A percentile compares a stretch with the other conserved stretches of the same genome.
These are phyloP conservation scores for Tulasnella sp. DNA, from an alignment of 768 basidiomycete species.

Conservation along the genomic window DNA sequence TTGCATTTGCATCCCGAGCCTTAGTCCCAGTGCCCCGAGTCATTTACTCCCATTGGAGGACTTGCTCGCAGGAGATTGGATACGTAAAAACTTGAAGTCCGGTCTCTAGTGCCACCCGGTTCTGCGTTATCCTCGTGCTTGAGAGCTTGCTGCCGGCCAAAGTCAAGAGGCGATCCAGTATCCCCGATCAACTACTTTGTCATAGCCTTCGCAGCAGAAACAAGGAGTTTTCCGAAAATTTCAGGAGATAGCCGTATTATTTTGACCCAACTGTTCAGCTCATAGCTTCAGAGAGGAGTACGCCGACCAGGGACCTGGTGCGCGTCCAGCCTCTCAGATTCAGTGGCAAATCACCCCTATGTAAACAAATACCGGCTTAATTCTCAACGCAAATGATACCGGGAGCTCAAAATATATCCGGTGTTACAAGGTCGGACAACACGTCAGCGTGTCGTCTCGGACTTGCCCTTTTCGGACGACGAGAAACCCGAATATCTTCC, in stretches of 20 bases:
- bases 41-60: neutral
- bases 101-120: neutral
- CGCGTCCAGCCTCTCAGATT: neutral
- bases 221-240: neutral
- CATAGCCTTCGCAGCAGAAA: neutral
- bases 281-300: neutral
- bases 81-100: neutral
- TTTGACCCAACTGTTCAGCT: neutral
- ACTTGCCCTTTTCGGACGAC: neutral
- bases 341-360: neutral
- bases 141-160: neutral
- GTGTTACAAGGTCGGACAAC: neutral
- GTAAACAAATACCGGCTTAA: neutral
- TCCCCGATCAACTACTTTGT: neutral
- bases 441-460: conserved; percentile 3
- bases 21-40: neutral
- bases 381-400: neutral
- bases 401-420: neutral
- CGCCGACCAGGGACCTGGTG: neutral
- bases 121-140: neutral
- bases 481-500: conserved; percentile 1
- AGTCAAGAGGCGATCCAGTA: neutral
- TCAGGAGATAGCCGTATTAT: neutral
- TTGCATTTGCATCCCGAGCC: neutral
- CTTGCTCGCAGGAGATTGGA: neutral